Conservation (phyloP, 345 rosid genomes). For the Hibiscus trionum region DNA sequence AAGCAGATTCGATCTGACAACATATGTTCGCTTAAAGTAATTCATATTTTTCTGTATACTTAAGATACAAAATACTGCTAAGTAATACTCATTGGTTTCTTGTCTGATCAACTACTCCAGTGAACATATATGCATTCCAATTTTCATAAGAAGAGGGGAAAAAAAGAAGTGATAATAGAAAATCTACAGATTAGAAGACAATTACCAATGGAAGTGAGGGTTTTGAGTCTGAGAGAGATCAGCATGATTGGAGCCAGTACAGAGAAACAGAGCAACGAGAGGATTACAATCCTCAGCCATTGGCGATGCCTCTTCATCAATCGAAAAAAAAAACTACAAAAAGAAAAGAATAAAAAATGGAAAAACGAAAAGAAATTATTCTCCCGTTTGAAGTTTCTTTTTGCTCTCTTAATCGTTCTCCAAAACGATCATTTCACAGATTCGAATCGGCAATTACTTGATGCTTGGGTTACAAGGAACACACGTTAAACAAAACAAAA, state of each 20-base stretch:
- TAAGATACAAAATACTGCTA: neutral
- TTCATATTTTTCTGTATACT: neutral
- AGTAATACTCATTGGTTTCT: neutral
- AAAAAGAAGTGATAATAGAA: neutral
- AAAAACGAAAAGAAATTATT: too few relatives aligned
- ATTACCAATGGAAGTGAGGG: slow-evolving; percentile 48
- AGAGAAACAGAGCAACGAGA: slow-evolving; percentile 57
- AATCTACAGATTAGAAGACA: slow-evolving; percentile 10
- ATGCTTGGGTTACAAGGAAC: slow-evolving; percentile 29
- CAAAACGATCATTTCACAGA: slow-evolving; percentile 26
- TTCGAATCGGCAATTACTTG: slow-evolving; percentile 20
- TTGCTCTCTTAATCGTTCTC: slow-evolving; percentile 29
- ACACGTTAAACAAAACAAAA: neutral
- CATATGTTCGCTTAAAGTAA: neutral
- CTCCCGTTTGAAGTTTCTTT: neutral
- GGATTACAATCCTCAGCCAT: slow-evolving; percentile 78
- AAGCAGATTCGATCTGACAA: neutral
- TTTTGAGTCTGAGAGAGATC: slow-evolving; percentile 45
- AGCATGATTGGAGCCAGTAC: slow-evolving; percentile 65
- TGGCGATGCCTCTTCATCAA: slow-evolving; percentile 65
- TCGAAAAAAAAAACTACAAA: neutral
- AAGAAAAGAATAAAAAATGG: neutral
- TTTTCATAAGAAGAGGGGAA: too few relatives aligned
- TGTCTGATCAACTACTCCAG: neutral
- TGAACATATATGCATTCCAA: neutral